phyloP scores from a whole-genome alignment of 1,284 basidiomycete genomes.

The Cutaneotrichosporon sp. region DNA sequence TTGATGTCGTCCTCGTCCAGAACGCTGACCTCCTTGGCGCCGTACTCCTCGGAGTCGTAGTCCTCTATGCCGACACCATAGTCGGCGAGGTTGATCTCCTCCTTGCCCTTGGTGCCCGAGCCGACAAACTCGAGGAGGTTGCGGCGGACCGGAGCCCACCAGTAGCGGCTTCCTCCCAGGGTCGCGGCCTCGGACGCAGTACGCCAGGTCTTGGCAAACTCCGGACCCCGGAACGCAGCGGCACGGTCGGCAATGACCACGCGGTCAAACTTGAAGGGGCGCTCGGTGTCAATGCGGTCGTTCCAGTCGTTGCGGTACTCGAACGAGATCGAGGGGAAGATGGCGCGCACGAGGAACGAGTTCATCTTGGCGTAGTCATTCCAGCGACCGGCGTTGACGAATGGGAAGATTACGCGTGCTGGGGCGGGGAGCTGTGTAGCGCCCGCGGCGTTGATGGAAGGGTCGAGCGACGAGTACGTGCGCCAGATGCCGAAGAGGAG shows the following conservation, averaged over 20 bases:
- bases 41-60: conserved; percentile 7
- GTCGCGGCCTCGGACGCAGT: conserved; percentile 72
- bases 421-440: conserved; percentile 66
- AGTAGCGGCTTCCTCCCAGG: conserved; percentile 69
- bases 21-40: conserved; percentile 1
- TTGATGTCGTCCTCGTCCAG: neutral
- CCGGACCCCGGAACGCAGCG: conserved; percentile 70
- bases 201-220: conserved; percentile 69
- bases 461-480: conserved; percentile 77
- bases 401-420: conserved; percentile 71
- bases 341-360: conserved; percentile 71
- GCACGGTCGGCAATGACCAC: conserved; percentile 79
- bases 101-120: conserved; percentile 23
- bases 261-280: conserved; percentile 75
- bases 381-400: conserved; percentile 73
- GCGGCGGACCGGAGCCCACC: conserved; percentile 76
- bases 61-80: conserved; percentile 48
- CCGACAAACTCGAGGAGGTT: conserved; percentile 72
- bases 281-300: conserved; percentile 65
- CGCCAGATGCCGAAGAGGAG: conserved; percentile 86
- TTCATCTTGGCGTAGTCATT: conserved; percentile 72
- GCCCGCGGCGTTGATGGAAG: conserved; percentile 64
- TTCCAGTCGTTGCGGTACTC: conserved; percentile 61
- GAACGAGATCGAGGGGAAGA: conserved; percentile 67
- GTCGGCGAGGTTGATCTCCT: conserved; percentile 28